Evolutionary conservation across 1,139 yeast species (phyloP).

Genomic region (Tardiomyces blankii): DNA sequence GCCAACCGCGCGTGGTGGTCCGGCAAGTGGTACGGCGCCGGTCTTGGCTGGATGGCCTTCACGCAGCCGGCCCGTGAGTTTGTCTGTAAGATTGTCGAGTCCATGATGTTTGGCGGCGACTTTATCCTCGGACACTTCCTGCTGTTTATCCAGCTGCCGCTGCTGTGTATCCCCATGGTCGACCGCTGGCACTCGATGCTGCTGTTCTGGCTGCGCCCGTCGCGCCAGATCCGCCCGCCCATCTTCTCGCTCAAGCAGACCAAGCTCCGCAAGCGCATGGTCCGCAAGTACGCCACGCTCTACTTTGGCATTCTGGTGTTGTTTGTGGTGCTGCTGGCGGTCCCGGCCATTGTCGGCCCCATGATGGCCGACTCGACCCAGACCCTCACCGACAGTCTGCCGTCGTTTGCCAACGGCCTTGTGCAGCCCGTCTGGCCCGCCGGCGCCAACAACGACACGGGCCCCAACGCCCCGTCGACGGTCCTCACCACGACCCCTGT

Average conservation of each 20-base stretch:
- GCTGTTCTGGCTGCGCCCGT: conserved; percentile 98
- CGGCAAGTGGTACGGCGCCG: conserved; percentile 97
- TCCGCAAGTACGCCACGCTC: conserved; percentile 80
- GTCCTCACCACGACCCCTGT: conserved; percentile 22
- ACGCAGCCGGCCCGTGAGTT: conserved; percentile 97
- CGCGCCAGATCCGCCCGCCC: conserved; percentile 97
- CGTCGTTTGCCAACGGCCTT: conserved; percentile 52
- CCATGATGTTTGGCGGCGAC: conserved; percentile 96
- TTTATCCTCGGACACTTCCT: conserved; percentile 84
- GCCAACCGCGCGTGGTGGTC: conserved; percentile 99
- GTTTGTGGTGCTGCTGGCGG: conserved; percentile 71
- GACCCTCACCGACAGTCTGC: conserved; percentile 12
- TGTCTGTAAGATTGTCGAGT: conserved; percentile 85
- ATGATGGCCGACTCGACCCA: conserved; percentile 12
- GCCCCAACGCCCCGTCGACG: conserved; percentile 20
- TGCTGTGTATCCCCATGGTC: conserved; percentile 72
- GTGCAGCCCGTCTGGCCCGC: conserved; percentile 60
- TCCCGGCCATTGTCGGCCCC: conserved; percentile 63
- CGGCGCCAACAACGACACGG: conserved; percentile 73
- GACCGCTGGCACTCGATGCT: conserved; percentile 98
- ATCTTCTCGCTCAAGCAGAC: conserved; percentile 96
- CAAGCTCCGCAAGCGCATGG: conserved; percentile 97
- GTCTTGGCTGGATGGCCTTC: conserved; percentile 91
- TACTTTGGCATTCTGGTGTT: conserved; percentile 61
- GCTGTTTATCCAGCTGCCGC: conserved; percentile 81